Percentiles rank a stretch among this genome's conserved stretches.
Evolutionary conservation across 2,329 filamentous ascomycete species (phyloP).

Genomic region (Cordyceps fumosorosea): DNA sequence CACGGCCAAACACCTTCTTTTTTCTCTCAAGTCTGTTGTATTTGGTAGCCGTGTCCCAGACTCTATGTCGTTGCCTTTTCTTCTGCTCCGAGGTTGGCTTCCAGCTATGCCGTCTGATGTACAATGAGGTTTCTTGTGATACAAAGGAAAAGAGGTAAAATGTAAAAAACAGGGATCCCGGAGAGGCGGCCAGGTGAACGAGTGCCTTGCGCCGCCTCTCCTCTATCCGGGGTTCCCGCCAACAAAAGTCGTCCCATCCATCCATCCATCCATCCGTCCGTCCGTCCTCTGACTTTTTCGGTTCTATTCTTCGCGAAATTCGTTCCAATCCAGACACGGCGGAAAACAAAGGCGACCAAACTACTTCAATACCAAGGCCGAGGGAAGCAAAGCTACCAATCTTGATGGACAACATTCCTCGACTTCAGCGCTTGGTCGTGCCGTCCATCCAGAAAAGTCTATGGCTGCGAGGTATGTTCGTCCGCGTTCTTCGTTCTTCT

Average conservation of each 20-base stretch:
- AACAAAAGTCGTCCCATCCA: background rate
- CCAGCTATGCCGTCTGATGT: constrained; percentile 11
- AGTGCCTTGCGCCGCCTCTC: background rate
- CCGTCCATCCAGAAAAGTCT: too few species aligned
- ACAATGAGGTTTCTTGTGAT: constrained; percentile 10
- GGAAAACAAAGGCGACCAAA: too few species aligned
- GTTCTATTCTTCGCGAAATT: background rate
- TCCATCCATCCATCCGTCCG: constrained; percentile 2
- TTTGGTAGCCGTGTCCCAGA: constrained; percentile 2
- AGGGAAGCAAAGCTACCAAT: too few species aligned
- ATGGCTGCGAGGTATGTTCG: too few species aligned
- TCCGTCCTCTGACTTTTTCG: background rate
- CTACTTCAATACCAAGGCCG: too few species aligned
- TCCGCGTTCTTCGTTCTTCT: background rate
- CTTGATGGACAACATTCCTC: too few species aligned
- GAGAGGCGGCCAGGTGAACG: background rate
- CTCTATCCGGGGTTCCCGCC: background rate
- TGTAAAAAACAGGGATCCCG: background rate
- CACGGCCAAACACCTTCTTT: background rate
- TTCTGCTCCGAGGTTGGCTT: background rate
- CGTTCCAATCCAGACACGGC: background rate
- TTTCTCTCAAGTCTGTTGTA: background rate
- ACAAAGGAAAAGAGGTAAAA: constrained; percentile 5
- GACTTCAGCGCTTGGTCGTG: too few species aligned
- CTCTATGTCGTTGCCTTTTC: background rate